phyloP scores from a whole-genome alignment of 2,329 filamentous ascomycete genomes.

The Zymoseptoria ardabiliae region DNA sequence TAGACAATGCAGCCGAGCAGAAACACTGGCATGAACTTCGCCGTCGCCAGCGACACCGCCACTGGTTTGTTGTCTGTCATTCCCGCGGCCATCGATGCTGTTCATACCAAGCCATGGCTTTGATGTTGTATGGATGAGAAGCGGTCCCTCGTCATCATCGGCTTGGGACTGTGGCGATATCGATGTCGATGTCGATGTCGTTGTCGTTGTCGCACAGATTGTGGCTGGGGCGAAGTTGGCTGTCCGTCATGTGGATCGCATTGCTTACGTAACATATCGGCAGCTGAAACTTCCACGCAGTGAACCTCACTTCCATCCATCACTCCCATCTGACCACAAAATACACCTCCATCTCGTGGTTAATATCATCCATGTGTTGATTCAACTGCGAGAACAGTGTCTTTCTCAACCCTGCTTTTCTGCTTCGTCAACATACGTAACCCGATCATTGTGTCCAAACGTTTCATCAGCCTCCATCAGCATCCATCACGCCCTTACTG shows the following conservation, averaged over 20 bases:
- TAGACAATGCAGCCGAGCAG: slow-evolving; percentile 25
- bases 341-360: no score
- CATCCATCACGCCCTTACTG: not conserved
- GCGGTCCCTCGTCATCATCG: not conserved
- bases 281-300: not conserved
- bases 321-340: not conserved
- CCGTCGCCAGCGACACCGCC: slow-evolving; percentile 18
- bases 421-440: no score
- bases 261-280: not conserved
- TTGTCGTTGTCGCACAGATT: not conserved
- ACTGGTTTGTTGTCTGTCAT: not conserved
- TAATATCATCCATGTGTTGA: no score
- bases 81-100: not conserved
- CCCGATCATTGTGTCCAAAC: no score
- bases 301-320: not conserved
- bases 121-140: not conserved
- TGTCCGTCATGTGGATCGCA: not conserved
- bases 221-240: not conserved
- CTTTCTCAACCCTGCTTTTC: no score
- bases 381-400: no score
- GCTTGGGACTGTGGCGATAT: not conserved
- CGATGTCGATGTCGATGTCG: not conserved
- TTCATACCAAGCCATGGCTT: not conserved
- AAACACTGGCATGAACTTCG: slow-evolving; percentile 24
- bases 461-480: not conserved